phyloP scores from a whole-genome alignment of 768 basidiomycete genomes.

The Mycena rosella region DNA sequence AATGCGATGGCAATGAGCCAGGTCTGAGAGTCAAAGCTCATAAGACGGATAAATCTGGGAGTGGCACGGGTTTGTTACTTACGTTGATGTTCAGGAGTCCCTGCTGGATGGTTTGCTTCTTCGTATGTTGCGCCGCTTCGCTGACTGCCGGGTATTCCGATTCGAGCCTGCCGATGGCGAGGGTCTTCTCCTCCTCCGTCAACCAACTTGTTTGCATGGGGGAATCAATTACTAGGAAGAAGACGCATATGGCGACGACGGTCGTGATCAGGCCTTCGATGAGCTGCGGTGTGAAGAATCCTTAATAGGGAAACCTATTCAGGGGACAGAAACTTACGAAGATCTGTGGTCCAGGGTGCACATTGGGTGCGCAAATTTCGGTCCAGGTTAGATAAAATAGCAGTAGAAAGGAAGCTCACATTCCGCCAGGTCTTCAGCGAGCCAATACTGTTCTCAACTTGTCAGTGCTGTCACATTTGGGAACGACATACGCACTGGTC shows the following conservation, averaged over 20 bases:
- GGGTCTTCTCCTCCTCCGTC: conserved; percentile 15
- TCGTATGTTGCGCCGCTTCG: conserved; percentile 15
- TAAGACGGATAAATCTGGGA: too few relatives aligned
- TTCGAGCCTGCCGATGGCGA: conserved; percentile 16
- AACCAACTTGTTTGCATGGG: conserved; percentile 14
- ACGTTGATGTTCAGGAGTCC: conserved; percentile 19
- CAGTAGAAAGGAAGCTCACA: background rate
- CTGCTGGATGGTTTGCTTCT: conserved; percentile 1
- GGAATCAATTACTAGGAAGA: conserved; percentile 9
- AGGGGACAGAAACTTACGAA: too few relatives aligned
- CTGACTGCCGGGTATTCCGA: conserved; percentile 18
- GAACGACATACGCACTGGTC: conserved; percentile 7
- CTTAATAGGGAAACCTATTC: background rate
- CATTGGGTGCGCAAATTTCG: too few relatives aligned
- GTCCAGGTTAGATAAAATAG: too few relatives aligned
- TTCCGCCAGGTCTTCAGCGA: conserved; percentile 17
- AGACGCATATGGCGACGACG: conserved; percentile 10
- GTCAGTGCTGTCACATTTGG: background rate
- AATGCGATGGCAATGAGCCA: conserved; percentile 14
- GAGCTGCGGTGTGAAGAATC: conserved; percentile 2
- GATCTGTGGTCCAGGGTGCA: too few relatives aligned
- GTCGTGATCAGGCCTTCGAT: conserved; percentile 19
- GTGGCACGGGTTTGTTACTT: background rate
- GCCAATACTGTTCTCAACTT: conserved; percentile 5
- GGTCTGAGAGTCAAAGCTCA: conserved; percentile 1